Percentiles rank a stretch among this genome's conserved stretches.
Evolutionary conservation across 139 green algal genomes (phyloP).

Genomic region (Asterochloris sp.): DNA sequence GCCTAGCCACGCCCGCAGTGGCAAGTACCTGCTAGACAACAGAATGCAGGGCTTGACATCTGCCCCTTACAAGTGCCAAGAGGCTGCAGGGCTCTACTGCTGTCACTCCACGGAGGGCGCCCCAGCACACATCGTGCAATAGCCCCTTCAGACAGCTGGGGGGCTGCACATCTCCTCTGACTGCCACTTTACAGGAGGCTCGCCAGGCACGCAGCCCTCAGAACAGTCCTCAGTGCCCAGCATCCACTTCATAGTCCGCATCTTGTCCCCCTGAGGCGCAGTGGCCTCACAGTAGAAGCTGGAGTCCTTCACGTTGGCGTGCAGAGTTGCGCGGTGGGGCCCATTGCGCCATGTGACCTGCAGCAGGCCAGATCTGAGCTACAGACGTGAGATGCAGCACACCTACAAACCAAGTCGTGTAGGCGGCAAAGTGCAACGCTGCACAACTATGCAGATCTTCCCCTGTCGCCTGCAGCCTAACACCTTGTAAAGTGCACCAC

Average conservation of each 20-base stretch:
- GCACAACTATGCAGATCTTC: background rate
- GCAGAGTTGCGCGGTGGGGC: slow-evolving; percentile 19
- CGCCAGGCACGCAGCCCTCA: background rate
- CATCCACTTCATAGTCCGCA: slow-evolving; percentile 15
- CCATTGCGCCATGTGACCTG: slow-evolving; percentile 25
- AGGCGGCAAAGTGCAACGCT: background rate
- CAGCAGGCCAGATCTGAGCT: slow-evolving; percentile 3
- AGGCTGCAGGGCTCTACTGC: too few relatives aligned
- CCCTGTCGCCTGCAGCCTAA: background rate
- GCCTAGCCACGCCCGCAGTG: too few relatives aligned
- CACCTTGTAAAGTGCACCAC: background rate
- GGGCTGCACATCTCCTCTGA: slow-evolving; percentile 6
- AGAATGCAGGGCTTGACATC: too few relatives aligned
- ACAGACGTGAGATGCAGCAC: too few relatives aligned
- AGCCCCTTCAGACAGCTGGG: too few relatives aligned
- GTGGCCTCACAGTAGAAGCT: slow-evolving; percentile 15
- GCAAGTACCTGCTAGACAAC: too few relatives aligned
- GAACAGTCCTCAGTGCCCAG: slow-evolving; percentile 1
- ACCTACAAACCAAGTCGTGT: background rate
- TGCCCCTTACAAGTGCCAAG: too few relatives aligned
- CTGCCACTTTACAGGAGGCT: slow-evolving; percentile 1
- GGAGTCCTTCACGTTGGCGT: slow-evolving; percentile 11
- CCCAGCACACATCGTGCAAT: too few relatives aligned
- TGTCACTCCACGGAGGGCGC: too few relatives aligned
- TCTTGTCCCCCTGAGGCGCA: background rate